phyloP scores from a whole-genome alignment of 2,329 filamentous ascomycete genomes.

The Neopestalotiopsis clavispora region DNA sequence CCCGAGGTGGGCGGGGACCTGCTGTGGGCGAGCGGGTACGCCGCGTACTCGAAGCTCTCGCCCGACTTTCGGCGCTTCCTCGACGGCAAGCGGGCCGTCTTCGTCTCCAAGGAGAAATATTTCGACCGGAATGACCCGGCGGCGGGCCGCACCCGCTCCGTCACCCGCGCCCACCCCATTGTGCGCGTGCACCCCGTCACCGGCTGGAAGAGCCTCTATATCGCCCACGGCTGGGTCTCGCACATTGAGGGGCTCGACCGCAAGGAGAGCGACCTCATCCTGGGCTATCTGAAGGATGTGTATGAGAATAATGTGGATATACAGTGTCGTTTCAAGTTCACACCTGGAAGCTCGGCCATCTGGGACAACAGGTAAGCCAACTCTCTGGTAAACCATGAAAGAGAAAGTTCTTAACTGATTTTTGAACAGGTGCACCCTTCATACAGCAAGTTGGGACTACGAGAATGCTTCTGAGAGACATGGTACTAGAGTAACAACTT shows the following conservation, averaged over 20 bases:
- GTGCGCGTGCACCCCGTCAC: conserved; percentile 16
- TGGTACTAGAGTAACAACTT: conserved; percentile 61
- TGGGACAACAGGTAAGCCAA: conserved; percentile 57
- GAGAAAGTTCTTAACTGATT: neutral
- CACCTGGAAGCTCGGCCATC: conserved; percentile 48
- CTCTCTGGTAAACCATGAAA: conserved; percentile 13
- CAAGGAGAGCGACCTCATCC: conserved; percentile 48
- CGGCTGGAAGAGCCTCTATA: conserved; percentile 48
- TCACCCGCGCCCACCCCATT: conserved; percentile 7
- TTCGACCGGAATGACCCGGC: neutral
- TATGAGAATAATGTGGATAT: conserved; percentile 64
- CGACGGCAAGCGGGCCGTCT: neutral
- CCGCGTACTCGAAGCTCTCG: conserved; percentile 15
- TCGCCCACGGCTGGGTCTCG: conserved; percentile 59
- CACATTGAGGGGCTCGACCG: neutral
- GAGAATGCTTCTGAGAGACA: conserved; percentile 59
- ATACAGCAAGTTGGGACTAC: conserved; percentile 65
- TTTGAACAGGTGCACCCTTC: conserved; percentile 53
- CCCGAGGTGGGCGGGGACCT: conserved; percentile 10
- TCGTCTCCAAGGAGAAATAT: conserved; percentile 1
- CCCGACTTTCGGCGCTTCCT: conserved; percentile 13
- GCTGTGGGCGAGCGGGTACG: conserved; percentile 17
- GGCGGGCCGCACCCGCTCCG: neutral
- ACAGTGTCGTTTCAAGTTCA: conserved; percentile 62
- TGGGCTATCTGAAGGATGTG: conserved; percentile 59